Conservation (phyloP, 129 eudicot genomes). For the Flaveria robusta region DNA sequence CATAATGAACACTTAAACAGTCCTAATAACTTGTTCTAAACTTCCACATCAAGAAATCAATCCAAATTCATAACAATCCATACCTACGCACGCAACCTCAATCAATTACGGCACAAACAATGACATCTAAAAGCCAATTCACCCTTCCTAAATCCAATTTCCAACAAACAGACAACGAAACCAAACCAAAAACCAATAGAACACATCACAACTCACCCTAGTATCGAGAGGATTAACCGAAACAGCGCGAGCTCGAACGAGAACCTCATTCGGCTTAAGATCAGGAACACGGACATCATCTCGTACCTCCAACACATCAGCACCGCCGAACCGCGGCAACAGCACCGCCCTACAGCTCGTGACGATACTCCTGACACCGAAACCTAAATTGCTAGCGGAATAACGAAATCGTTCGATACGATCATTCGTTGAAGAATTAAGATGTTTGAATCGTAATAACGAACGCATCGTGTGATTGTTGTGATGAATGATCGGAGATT, state of each 20-base stretch:
- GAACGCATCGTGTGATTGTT: constrained; percentile 44
- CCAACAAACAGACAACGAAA: neutral
- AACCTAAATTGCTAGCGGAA: constrained; percentile 33
- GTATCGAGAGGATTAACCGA: constrained; percentile 91
- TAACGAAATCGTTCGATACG: constrained; percentile 4
- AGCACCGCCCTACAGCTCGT: constrained; percentile 91
- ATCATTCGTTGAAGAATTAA: neutral
- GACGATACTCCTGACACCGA: constrained; percentile 43
- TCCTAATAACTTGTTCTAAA: too few relatives aligned
- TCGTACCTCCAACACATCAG: constrained; percentile 77
- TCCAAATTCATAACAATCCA: constrained; percentile 1
- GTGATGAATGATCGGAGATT: neutral
- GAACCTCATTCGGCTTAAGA: constrained; percentile 79
- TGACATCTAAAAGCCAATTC: constrained; percentile 5
- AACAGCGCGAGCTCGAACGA: constrained; percentile 94
- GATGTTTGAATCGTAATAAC: constrained; percentile 34
- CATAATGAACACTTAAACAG: neutral
- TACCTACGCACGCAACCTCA: neutral
- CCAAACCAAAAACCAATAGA: neutral
- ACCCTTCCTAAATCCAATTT: neutral
- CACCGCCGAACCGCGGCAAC: constrained; percentile 81
- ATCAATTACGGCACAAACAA: neutral
- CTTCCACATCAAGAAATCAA: neutral
- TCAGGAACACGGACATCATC: constrained; percentile 72
- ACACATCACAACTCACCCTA: constrained; percentile 50